Evolutionary conservation across 495 filamentous ascomycete genomes (phyloP).

Genomic region (Usnea hakonensis): DNA sequence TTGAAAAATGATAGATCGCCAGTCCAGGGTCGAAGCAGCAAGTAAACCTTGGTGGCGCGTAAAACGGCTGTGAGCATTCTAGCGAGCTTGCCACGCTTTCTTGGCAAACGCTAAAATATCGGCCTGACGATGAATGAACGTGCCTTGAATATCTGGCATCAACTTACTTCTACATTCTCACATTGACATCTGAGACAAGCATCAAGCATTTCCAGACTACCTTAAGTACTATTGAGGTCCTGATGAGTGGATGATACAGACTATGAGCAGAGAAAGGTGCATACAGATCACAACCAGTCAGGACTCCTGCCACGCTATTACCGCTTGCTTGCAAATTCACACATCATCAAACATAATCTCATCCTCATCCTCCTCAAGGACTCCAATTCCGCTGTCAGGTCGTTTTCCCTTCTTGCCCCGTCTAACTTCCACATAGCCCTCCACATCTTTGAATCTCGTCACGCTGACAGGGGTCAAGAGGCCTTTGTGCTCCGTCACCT

Average conservation of each 20-base stretch:
- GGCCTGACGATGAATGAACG: no score
- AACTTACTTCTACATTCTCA: no score
- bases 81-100: no score
- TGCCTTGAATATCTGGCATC: no score
- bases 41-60: no score
- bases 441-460: conserved; percentile 36
- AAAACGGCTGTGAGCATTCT: no score
- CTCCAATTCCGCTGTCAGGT: conserved; percentile 54
- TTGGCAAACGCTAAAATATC: no score
- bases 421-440: conserved; percentile 31
- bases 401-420: conserved; percentile 37
- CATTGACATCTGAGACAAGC: neutral
- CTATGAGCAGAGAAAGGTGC: conserved; percentile 10
- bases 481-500: conserved; percentile 22
- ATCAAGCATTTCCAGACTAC: neutral
- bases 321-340: conserved; percentile 2
- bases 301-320: neutral
- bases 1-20: no score
- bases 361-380: conserved; percentile 54
- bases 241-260: conserved; percentile 4
- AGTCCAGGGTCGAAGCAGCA: no score
- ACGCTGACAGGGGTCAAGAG: conserved; percentile 43
- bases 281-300: neutral
- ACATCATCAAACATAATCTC: conserved; percentile 20
- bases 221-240: neutral